Evolutionary conservation across 192 early-diverging fungal species (phyloP), one percentile per base, ranked within the genome.

Genomic region (Backusella tuberculispora): DNA sequence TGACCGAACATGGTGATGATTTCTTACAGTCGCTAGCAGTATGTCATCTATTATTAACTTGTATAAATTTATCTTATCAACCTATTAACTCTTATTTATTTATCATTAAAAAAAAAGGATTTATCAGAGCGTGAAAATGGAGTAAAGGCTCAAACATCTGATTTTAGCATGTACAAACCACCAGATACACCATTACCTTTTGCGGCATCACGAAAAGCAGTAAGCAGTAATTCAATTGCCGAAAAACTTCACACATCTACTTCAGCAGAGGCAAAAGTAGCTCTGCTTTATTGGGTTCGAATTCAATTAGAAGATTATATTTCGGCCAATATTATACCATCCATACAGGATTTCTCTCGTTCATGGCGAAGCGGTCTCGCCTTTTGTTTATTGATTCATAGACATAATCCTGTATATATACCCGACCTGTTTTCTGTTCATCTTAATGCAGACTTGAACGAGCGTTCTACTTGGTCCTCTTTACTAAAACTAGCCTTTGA

Each of bases 281-380:
- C 82, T 3, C 70, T 87, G 1, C 66, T 87, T 37, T 81, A 80
- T 21, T 87, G 86, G 86, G 86, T 87, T 13, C 80, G 83, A 5
- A 78, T 80, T 34, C 82, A 87, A 65, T 74, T 87, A 19, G 84
- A 85, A 42, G 86, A 85, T 56, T 87, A 85, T 37, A 74, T 80
- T 37, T 53, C 67, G n/a, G 78, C 83, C 12, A 78, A 80, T 45
- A 76, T 87, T 42, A 87, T 87, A 47, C 86, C 82, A 13, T 73
- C 82, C 17, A 79, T 87, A 37, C 82, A 82, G 63, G 86, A 87
- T 72, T 87, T 87, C 71, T 80, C 81, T 15, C 66, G 81, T 44
- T 85, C 86, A 14, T 87, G 86, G 86, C 76, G 76, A 53, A 85
- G 76, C 38, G 86, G 86, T 6, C 48, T 87, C 10, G 86, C 82